Evolutionary conservation across 148 eudicot genomes (phyloP).

Genomic region (Diospyros lotus): DNA sequence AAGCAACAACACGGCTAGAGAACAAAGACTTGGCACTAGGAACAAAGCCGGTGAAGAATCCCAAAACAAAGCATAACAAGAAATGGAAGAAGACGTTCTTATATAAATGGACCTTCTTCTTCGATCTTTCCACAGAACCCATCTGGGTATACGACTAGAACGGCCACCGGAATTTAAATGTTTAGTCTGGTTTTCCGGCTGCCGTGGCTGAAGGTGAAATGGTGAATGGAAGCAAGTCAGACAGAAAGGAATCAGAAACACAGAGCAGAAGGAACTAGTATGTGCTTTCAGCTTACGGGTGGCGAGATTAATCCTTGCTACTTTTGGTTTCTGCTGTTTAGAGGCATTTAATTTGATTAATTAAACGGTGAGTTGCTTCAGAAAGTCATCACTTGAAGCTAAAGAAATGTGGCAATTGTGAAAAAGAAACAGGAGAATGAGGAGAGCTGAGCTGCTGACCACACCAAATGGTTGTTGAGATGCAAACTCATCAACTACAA

Average conservation of each 20-base stretch:
- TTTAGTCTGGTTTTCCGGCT: not conserved
- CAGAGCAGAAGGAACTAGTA: not conserved
- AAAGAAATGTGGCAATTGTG: conserved; percentile 35
- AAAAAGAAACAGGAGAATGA: not conserved
- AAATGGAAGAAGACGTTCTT: conserved; percentile 74
- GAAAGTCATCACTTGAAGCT: conserved; percentile 47
- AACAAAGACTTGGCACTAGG: conserved; percentile 47
- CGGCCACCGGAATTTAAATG: not conserved
- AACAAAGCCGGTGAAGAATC: conserved; percentile 80
- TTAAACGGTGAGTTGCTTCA: conserved; percentile 32
- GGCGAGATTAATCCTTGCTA: not conserved
- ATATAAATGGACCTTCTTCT: conserved; percentile 53
- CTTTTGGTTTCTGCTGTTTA: conserved; percentile 15
- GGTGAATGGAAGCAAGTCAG: not conserved
- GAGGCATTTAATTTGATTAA: conserved; percentile 4
- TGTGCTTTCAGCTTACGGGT: conserved; percentile 17
- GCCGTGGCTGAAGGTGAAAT: not conserved
- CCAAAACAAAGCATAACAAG: conserved; percentile 69
- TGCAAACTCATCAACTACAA: conserved; percentile 47
- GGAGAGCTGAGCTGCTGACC: conserved; percentile 26
- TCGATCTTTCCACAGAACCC: conserved; percentile 63
- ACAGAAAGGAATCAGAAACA: conserved; percentile 5
- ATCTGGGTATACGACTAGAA: not conserved
- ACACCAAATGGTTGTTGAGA: conserved; percentile 82
- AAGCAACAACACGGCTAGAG: conserved; percentile 7